Evolutionary conservation across 257 asterid genomes (phyloP).

Genomic region (Solanum clarkiae): DNA sequence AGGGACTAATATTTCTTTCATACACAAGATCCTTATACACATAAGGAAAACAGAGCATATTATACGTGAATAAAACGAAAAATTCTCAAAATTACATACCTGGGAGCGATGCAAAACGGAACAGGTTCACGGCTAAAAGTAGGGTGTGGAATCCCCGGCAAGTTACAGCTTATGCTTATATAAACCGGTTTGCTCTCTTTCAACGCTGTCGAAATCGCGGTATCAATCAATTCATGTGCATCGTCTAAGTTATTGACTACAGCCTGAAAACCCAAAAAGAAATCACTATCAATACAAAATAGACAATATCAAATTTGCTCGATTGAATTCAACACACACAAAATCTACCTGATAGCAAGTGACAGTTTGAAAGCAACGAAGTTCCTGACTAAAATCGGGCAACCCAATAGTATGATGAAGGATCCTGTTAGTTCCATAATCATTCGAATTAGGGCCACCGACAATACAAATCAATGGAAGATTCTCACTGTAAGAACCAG

Average conservation of each 20-base stretch:
- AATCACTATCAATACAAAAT: not conserved
- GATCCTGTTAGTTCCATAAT: conserved; percentile 8
- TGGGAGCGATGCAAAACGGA: conserved; percentile 40
- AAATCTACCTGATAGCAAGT: conserved; percentile 15
- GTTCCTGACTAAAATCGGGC: conserved; percentile 17
- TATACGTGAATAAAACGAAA: not conserved
- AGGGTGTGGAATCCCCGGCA: conserved; percentile 48
- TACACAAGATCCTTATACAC: not conserved
- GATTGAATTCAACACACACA: not conserved
- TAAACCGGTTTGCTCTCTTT: conserved; percentile 60
- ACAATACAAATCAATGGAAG: conserved; percentile 6
- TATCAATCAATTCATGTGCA: conserved; percentile 57
- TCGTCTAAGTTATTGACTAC: conserved; percentile 47
- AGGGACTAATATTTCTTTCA: not conserved
- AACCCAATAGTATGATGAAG: conserved; percentile 20
- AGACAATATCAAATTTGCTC: not conserved
- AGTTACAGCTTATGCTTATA: conserved; percentile 50
- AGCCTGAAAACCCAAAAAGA: conserved; percentile 15
- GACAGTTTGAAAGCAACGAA: conserved; percentile 12
- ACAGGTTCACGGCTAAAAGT: conserved; percentile 59
- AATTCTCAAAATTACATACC: conserved; percentile 9
- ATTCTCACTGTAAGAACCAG: conserved; percentile 16
- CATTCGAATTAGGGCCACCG: conserved; percentile 9
- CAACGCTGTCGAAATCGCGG: conserved; percentile 49
- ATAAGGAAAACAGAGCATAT: not conserved